Evolutionary conservation across 2,329 filamentous ascomycete genomes (phyloP).

Genomic region (Scolecobasidium constrictum): DNA sequence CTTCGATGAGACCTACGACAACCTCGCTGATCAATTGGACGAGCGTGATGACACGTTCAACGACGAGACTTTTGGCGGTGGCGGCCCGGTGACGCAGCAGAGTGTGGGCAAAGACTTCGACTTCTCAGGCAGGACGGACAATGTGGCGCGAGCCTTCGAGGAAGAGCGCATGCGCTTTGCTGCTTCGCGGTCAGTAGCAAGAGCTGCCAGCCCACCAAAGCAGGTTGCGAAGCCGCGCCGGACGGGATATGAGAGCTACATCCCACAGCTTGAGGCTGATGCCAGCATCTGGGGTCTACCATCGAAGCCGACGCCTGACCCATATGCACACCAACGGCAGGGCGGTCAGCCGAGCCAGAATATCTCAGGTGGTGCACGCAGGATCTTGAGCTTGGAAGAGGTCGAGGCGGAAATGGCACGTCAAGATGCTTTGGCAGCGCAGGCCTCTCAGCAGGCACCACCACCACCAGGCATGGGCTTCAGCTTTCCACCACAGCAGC

Average conservation of each 20-base stretch:
- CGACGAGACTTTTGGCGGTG: conserved; percentile 74
- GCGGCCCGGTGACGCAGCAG: conserved; percentile 35
- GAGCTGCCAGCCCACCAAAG: conserved; percentile 27
- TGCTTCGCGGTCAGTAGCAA: conserved; percentile 41
- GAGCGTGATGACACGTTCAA: conserved; percentile 93
- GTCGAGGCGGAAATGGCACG: conserved; percentile 86
- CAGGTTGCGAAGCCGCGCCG: conserved; percentile 49
- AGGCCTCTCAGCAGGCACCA: conserved; percentile 11
- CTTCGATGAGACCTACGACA: conserved; percentile 97
- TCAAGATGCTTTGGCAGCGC: conserved; percentile 48
- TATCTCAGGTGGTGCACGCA: conserved; percentile 40
- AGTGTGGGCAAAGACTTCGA: conserved; percentile 86
- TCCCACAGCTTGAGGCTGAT: conserved; percentile 85
- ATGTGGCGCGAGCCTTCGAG: conserved; percentile 74
- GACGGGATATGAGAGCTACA: conserved; percentile 88
- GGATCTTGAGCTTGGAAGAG: conserved; percentile 92
- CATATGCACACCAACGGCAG: conserved; percentile 17
- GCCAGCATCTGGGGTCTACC: conserved; percentile 83
- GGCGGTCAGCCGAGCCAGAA: conserved; percentile 14
- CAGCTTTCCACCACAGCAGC: conserved; percentile 13
- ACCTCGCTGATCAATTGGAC: conserved; percentile 79
- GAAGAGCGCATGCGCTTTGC: conserved; percentile 83
- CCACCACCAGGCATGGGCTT: conserved; percentile 17
- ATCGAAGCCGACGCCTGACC: conserved; percentile 41
- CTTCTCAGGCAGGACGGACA: conserved; percentile 87